Conservation (phyloP, 306 rosid species). For the Fragaria iinumae region DNA sequence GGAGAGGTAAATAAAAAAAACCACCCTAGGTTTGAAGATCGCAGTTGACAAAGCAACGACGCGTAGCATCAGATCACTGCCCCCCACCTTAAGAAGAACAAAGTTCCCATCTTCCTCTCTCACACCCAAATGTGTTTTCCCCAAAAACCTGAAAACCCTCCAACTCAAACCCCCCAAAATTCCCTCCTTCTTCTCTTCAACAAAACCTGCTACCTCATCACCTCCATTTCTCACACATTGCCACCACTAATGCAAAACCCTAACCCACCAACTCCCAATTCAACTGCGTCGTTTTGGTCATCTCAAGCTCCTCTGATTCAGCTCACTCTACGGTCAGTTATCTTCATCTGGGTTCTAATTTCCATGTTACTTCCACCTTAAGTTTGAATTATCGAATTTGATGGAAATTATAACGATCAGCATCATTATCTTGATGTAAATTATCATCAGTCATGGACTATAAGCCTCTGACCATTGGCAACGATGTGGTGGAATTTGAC, state of each 20-base stretch:
- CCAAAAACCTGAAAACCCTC: conserved; percentile 10
- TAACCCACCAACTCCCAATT: neutral
- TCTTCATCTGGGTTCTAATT: neutral
- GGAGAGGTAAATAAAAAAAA: too few relatives aligned
- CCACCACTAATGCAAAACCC: neutral
- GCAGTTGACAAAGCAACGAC: too few relatives aligned
- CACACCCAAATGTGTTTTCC: conserved; percentile 16
- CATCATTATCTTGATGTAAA: neutral
- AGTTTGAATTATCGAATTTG: neutral
- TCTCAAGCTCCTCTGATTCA: conserved; percentile 7
- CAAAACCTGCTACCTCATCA: neutral
- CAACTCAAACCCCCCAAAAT: neutral
- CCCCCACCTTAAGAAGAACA: neutral
- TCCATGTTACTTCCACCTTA: too few relatives aligned
- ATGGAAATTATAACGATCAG: neutral
- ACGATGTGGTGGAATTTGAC: conserved; percentile 28
- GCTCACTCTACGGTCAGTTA: neutral
- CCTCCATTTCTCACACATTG: neutral
- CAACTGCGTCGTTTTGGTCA: neutral
- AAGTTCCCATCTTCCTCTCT: conserved; percentile 1
- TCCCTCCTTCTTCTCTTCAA: conserved; percentile 11
- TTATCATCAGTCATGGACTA: conserved; percentile 21
- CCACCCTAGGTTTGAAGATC: neutral
- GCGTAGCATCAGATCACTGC: conserved; percentile 7
- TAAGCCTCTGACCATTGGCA: conserved; percentile 24